A percentile compares a stretch with the other conserved stretches of the same genome.
phyloP scores from a whole-genome alignment of 2,329 filamentous ascomycete species.

The Cytospora mali region DNA sequence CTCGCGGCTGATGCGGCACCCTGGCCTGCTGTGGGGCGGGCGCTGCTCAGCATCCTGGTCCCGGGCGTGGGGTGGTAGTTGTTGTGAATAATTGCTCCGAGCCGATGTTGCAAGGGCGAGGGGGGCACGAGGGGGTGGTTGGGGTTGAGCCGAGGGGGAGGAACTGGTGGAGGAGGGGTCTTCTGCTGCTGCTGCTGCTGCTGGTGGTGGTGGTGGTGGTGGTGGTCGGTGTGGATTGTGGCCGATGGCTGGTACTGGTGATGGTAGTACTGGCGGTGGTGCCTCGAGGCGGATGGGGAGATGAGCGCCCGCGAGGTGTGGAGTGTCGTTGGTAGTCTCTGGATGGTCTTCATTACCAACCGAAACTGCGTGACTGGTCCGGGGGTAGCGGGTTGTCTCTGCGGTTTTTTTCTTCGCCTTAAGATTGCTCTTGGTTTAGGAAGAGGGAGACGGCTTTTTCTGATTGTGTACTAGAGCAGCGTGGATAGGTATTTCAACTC shows the following conservation, averaged over 20 bases:
- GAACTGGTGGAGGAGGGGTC: too few relatives aligned
- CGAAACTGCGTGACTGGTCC: too few relatives aligned
- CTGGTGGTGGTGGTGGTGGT: neutral
- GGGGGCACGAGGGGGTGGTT: too few relatives aligned
- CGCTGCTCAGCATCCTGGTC: neutral
- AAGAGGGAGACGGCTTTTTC: neutral
- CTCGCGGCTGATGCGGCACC: slow-evolving; percentile 10
- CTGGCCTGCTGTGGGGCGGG: neutral
- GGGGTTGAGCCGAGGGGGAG: too few relatives aligned
- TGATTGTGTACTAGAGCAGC: neutral
- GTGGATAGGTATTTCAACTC: too few relatives aligned
- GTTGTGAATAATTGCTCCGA: neutral
- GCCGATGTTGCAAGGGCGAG: neutral
- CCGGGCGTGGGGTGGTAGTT: neutral
- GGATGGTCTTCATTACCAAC: neutral
- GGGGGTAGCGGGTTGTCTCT: too few relatives aligned
- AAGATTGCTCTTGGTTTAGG: too few relatives aligned
- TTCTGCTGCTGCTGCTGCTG: neutral
- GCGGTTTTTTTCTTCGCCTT: too few relatives aligned
- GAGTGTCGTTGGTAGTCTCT: neutral
- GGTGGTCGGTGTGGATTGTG: neutral
- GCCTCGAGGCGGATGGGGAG: neutral
- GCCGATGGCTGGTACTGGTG: slow-evolving; percentile 6
- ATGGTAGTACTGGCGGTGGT: neutral
- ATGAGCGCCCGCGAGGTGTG: neutral